Conservation (phyloP, 106 monocot species). For the Iris macrosiphon region DNA sequence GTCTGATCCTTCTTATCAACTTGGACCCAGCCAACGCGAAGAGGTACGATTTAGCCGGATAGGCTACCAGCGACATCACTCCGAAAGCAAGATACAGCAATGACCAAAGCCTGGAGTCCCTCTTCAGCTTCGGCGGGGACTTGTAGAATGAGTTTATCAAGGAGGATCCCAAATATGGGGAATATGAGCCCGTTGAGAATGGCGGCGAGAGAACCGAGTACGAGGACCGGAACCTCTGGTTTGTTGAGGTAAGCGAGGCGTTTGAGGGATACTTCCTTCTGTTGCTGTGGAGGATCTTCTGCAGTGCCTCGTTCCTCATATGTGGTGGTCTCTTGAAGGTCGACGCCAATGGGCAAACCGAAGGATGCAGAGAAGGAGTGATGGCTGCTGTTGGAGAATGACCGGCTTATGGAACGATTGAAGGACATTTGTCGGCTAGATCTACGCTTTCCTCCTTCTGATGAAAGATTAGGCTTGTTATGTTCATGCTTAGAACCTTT, state of each 20-base stretch:
- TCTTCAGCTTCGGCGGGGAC: conserved; percentile 20
- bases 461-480: neutral
- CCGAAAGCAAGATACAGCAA: conserved; percentile 17
- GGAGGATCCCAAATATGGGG: conserved; percentile 20
- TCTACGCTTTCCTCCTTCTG: neutral
- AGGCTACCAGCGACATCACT: conserved; percentile 6
- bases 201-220: conserved; percentile 16
- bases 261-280: conserved; percentile 17
- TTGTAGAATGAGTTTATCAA: conserved; percentile 24
- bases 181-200: conserved; percentile 20
- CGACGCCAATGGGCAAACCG: conserved; percentile 10
- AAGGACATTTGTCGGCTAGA: neutral
- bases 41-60: conserved; percentile 24
- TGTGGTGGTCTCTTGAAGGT: neutral
- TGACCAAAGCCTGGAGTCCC: conserved; percentile 27
- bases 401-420: conserved; percentile 7
- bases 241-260: conserved; percentile 33
- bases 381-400: conserved; percentile 17
- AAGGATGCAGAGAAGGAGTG: conserved; percentile 2
- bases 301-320: neutral
- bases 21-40: conserved; percentile 33
- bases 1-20: conserved; percentile 29
- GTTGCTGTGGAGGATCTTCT: conserved; percentile 1
- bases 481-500: neutral
- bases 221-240: conserved; percentile 19